A percentile compares a stretch with the other conserved stretches of the same genome.
Evolutionary conservation across 2,329 filamentous ascomycete species (phyloP).

Genomic region (Monosporascus sp.): DNA sequence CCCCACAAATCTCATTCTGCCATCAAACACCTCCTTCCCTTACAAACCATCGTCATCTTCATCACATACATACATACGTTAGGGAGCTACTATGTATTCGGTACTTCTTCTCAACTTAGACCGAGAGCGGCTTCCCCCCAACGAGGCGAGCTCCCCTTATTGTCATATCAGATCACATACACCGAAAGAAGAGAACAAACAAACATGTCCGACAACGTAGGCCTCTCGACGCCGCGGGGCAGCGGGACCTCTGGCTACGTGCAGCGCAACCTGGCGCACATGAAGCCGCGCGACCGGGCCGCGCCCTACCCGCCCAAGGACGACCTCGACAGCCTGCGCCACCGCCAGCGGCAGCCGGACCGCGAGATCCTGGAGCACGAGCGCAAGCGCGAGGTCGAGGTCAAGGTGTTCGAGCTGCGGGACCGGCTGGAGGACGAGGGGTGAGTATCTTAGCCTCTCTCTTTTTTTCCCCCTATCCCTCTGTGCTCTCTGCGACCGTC

Average conservation of each 20-base stretch:
- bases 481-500: too few species aligned
- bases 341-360: conserved; percentile 80
- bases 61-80: too few species aligned
- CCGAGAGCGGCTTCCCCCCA: too few species aligned
- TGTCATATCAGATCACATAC: too few species aligned
- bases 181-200: not conserved
- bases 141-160: too few species aligned
- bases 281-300: conserved; percentile 74
- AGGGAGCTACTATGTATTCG: too few species aligned
- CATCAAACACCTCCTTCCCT: conserved; percentile 15
- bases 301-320: conserved; percentile 66
- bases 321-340: conserved; percentile 63
- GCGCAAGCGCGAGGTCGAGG: conserved; percentile 82
- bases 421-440: conserved; percentile 90
- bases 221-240: conserved; percentile 87
- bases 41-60: not conserved
- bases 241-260: conserved; percentile 97
- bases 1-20: conserved; percentile 9
- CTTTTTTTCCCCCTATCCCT: not conserved
- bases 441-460: conserved; percentile 37
- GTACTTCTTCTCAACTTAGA: too few species aligned
- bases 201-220: conserved; percentile 92
- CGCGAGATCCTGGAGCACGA: conserved; percentile 93
- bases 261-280: conserved; percentile 87
- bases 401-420: conserved; percentile 85